phyloP scores from a whole-genome alignment of 768 basidiomycete species.

The Hericium rajendrae region DNA sequence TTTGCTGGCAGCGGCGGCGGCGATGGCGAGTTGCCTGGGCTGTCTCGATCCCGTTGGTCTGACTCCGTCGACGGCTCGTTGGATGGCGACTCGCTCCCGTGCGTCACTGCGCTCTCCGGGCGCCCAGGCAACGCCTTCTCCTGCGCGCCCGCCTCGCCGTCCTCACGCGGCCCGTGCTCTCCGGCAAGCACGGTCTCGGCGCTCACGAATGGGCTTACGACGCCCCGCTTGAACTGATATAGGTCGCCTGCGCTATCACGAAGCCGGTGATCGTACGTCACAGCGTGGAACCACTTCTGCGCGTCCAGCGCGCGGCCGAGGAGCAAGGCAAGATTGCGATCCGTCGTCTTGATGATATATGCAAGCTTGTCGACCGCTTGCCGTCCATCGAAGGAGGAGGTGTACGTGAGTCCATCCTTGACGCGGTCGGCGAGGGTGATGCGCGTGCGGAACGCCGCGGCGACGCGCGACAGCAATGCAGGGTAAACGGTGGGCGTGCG shows the following conservation, averaged over 20 bases:
- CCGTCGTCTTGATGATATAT: constrained; percentile 97
- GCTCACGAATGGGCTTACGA: constrained; percentile 79
- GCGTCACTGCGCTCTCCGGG: constrained; percentile 18
- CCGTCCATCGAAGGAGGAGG: constrained; percentile 92
- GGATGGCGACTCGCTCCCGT: constrained; percentile 13
- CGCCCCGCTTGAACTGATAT: constrained; percentile 83
- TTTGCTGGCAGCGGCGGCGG: constrained; percentile 8
- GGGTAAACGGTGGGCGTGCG: constrained; percentile 83
- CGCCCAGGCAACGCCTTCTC: constrained; percentile 22
- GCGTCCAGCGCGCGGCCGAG: constrained; percentile 94
- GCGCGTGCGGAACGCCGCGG: constrained; percentile 84
- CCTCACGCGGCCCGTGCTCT: neutral
- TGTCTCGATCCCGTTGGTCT: constrained; percentile 16
- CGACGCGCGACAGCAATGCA: constrained; percentile 90
- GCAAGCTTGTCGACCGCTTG: constrained; percentile 96
- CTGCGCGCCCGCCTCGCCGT: constrained; percentile 36
- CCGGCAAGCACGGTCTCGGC: constrained; percentile 16
- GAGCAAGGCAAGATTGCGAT: constrained; percentile 88
- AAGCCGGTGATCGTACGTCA: constrained; percentile 95
- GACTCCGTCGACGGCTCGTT: constrained; percentile 24
- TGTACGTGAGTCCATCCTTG: constrained; percentile 95
- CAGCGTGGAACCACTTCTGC: constrained; percentile 99
- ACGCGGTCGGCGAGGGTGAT: constrained; percentile 67
- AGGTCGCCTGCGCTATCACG: constrained; percentile 82
- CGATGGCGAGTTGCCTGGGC: constrained; percentile 16